Base-by-base conservation (phyloP, 164 flowering plant species). In the Chimonanthus praecox region DNA sequence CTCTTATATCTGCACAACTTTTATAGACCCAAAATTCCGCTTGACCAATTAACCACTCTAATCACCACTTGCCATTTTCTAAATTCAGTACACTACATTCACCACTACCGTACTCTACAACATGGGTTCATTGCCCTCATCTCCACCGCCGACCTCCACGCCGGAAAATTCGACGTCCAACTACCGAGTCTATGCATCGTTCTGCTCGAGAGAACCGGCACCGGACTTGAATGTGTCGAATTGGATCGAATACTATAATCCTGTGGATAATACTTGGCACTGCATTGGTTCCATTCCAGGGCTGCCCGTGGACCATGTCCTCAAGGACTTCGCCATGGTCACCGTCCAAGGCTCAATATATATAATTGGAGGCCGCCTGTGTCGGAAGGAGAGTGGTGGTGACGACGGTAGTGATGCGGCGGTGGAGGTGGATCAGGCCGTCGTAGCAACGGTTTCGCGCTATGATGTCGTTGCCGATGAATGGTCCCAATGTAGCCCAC, bases 311-410 rank as follows among this genome's bases (percentile, higher is more conserved):
- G 73, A 84, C 72, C 86, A 84, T 21, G 81, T 83, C 6, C 70
- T 88, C 44, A 88, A 86, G 61, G 89, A 79, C 47, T 88, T 87
- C 51, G 70, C 87, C 10, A 86, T 88, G 90, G 88, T 79, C 0
- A 71, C 90, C 1, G 7, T 87, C 2, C 77, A 82, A 5, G 70
- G 74, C 47, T 80, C 71, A 2, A 66, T 89, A 18, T 88, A 79
- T 66, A 79, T 89, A 4, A 82, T 88, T 13, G 91, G 91, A 3
- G 90, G 90, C 0, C 62, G 84, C 4, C 70, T 84, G 0, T 87
- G 83, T 46, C 69, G 47, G 15, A 79, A 84, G 71, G 68, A 20
- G 11, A 47, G 13, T 0, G 74, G 69, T 3, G 45, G 61, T 0
- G 76, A 73, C 0, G 82, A 20, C 21, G 21, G 21, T 20, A 0